A percentile compares a stretch with the other conserved stretches of the same genome.
These are phyloP conservation scores for Berberis thunbergii DNA, from an alignment of 164 flowering plant genomes.

Conservation along the genomic window DNA sequence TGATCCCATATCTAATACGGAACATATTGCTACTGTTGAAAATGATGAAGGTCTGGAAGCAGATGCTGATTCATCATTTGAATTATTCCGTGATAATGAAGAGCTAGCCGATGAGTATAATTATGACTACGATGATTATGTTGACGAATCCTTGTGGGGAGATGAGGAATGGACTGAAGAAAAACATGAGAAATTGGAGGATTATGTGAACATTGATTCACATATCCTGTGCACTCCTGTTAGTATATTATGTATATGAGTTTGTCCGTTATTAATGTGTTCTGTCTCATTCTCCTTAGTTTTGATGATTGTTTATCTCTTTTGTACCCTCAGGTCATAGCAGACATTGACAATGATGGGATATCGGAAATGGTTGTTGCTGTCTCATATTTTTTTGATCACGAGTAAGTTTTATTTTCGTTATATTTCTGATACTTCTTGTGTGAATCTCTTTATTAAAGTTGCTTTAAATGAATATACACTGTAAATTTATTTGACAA, in stretches of 20 bases:
- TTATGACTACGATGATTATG: constrained; percentile 98
- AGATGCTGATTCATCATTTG: constrained; percentile 92
- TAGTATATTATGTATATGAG: constrained; percentile 21
- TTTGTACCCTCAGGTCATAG: constrained; percentile 58
- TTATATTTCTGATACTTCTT: not conserved
- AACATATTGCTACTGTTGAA: constrained; percentile 60
- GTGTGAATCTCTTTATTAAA: no score
- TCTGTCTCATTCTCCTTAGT: not conserved
- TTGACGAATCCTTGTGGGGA: constrained; percentile 91
- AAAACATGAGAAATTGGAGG: constrained; percentile 72
- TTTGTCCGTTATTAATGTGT: not conserved
- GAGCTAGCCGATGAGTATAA: constrained; percentile 94
- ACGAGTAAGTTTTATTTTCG: constrained; percentile 56
- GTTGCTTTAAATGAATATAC: no score
- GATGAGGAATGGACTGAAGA: constrained; percentile 91
- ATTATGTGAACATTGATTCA: constrained; percentile 81
- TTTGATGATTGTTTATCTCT: not conserved
- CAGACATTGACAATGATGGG: constrained; percentile 94
- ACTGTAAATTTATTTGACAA: not conserved
- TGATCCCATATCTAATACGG: constrained; percentile 28
- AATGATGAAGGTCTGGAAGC: constrained; percentile 72
- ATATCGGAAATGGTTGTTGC: constrained; percentile 90
- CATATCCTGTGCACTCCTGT: constrained; percentile 93
- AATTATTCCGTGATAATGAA: constrained; percentile 77
- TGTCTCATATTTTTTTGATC: constrained; percentile 97